A percentile compares a stretch with the other conserved stretches of the same genome.
Evolutionary conservation across 306 rosid species (phyloP).

Genomic region (Abrus pulchellus): DNA sequence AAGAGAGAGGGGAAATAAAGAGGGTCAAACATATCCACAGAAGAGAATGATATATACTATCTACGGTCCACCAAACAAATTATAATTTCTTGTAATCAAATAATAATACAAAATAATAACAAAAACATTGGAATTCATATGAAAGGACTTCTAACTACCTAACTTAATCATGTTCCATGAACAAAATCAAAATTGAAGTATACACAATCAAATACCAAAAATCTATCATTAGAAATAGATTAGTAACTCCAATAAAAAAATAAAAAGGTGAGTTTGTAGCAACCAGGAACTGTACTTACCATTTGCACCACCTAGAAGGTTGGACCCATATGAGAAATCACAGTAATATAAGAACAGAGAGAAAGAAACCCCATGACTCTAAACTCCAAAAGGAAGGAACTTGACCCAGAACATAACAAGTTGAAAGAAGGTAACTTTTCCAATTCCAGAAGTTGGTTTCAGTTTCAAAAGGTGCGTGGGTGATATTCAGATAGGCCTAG

Average conservation of each 20-base stretch:
- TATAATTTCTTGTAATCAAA: constrained; percentile 16
- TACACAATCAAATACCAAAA: constrained; percentile 40
- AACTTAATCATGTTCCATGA: constrained; percentile 25
- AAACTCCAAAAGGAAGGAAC: constrained; percentile 48
- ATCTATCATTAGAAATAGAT: constrained; percentile 28
- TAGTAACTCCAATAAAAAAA: constrained; percentile 19
- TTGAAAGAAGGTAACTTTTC: constrained; percentile 26
- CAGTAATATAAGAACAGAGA: constrained; percentile 36
- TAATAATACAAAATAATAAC: constrained; percentile 2
- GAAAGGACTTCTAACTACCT: constrained; percentile 9
- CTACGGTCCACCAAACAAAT: constrained; percentile 2
- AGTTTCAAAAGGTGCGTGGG: constrained; percentile 51
- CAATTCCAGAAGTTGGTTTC: constrained; percentile 9
- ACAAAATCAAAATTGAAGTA: constrained; percentile 34
- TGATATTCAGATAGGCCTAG: constrained; percentile 62
- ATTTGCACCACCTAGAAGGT: constrained; percentile 52
- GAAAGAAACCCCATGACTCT: constrained; percentile 49
- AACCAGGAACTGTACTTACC: constrained; percentile 46
- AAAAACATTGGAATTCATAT: background rate
- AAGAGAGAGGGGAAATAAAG: constrained; percentile 19
- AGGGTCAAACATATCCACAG: background rate
- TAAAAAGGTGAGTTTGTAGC: constrained; percentile 11
- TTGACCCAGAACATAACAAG: constrained; percentile 50
- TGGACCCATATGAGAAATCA: constrained; percentile 43
- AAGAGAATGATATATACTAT: constrained; percentile 1